Evolutionary conservation across 345 rosid genomes (phyloP).

Genomic region (Psidium friedrichsthalianum): DNA sequence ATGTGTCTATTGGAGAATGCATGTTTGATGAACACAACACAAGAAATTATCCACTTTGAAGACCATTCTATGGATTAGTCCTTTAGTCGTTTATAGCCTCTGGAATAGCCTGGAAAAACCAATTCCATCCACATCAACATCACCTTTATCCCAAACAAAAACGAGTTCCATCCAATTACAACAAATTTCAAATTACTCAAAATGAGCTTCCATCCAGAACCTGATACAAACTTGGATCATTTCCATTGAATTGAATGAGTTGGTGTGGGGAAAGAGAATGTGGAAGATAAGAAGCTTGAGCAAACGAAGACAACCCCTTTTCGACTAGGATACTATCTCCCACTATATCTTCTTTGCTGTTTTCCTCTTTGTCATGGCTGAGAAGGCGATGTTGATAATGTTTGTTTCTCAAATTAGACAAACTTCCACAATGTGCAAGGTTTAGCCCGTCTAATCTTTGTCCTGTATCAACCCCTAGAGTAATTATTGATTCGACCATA

Average conservation of each 20-base stretch:
- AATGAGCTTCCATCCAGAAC: background rate
- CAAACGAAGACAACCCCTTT: background rate
- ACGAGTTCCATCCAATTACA: background rate
- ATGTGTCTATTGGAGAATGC: background rate
- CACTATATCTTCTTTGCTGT: background rate
- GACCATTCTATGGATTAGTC: background rate
- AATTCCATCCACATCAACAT: background rate
- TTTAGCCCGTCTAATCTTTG: background rate
- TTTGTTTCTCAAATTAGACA: background rate
- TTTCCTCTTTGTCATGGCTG: background rate
- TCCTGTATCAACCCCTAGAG: background rate
- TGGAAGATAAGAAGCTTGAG: background rate
- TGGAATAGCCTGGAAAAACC: background rate
- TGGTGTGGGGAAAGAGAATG: background rate
- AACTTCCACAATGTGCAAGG: background rate
- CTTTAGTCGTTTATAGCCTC: background rate
- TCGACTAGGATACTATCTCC: background rate
- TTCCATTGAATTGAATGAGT: background rate
- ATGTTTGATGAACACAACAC: background rate
- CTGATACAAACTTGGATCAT: background rate
- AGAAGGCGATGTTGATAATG: background rate
- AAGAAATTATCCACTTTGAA: background rate
- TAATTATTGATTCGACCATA: background rate
- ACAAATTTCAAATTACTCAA: background rate
- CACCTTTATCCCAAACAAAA: background rate